Evolutionary conservation across 192 early-diverging fungal species (phyloP), one percentile per base, ranked within the genome.

Genomic region (Rhizophagus sp.): DNA sequence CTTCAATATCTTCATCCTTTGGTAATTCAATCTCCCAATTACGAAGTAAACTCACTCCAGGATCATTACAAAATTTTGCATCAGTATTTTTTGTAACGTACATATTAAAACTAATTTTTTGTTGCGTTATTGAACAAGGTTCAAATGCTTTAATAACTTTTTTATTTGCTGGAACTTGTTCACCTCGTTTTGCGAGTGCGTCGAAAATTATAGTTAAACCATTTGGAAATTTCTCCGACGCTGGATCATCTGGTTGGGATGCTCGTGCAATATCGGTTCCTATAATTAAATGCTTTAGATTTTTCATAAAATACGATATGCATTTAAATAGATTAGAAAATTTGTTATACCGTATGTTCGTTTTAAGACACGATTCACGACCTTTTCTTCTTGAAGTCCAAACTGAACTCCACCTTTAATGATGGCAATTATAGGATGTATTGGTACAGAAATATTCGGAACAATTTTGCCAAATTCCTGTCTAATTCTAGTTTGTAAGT

Each of bases 381-480:
- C 84, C 4, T 76, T 78, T 19, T 76, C 52, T 19, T 84, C 84
- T 15, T 79, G 77, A 24, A 87, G 8, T 2, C 89, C 89, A 80
- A 85, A 86, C 70, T 85, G 84, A 8, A 88, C 89, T 0, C 87
- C 89, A 39, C 89, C 89, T 73, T 86, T 83, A 17, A 88, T 85
- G 4, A 90, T 84, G 2, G 89, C 89, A 50, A 86, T 62, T 22
- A 87, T 87, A 67, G 86, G 83, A 63, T 84, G 83, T 27, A 83
- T 83, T 17, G 89, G 89, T n/a, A 86, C 86, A 17, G 86, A 87
- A 25, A 90, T 80, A 12, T 85, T 30, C 7, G 82, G 84, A 10
- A 86, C 82, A 12, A 83, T 79, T 44, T 78, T 63, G 5, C 80
- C 76, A 81, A 88, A 88, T 61, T 87, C 85, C 49, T 87, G 71